phyloP scores from a whole-genome alignment of 129 eudicot species.

The Smallanthus sonchifolius region DNA sequence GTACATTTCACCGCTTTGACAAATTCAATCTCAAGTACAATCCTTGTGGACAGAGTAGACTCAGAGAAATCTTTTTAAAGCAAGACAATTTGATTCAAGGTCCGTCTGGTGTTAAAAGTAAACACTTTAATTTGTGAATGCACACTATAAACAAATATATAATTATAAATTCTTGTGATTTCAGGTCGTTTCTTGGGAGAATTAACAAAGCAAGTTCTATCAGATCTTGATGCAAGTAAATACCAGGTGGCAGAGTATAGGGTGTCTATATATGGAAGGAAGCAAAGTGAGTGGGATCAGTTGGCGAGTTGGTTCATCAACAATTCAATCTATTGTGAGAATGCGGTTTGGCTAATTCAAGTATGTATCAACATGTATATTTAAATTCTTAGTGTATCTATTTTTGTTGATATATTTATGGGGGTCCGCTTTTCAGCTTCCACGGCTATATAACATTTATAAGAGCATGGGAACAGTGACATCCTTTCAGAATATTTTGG shows the following conservation, averaged over 20 bases:
- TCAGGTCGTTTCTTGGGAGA: constrained; percentile 70
- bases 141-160: neutral
- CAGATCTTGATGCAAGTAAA: constrained; percentile 73
- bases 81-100: constrained; percentile 83
- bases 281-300: constrained; percentile 82
- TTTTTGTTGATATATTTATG: neutral
- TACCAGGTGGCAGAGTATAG: constrained; percentile 80
- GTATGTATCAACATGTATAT: constrained; percentile 20
- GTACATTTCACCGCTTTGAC: constrained; percentile 73
- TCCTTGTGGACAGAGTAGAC: constrained; percentile 81
- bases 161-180: neutral
- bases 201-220: constrained; percentile 59
- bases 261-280: constrained; percentile 71
- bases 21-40: constrained; percentile 77
- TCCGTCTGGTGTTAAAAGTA: constrained; percentile 1
- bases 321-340: constrained; percentile 56
- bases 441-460: constrained; percentile 59
- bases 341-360: constrained; percentile 80
- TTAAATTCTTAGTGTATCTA: neutral
- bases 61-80: constrained; percentile 68
- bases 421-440: constrained; percentile 37
- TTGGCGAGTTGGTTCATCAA: constrained; percentile 75
- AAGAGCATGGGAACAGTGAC: constrained; percentile 66
- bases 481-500: constrained; percentile 62
- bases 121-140: neutral